Percentiles rank a stretch among this genome's conserved stretches.
These are phyloP conservation scores for Amylocarpus encephaloides DNA, from an alignment of 2,329 filamentous ascomycete species.

Conservation along the genomic window DNA sequence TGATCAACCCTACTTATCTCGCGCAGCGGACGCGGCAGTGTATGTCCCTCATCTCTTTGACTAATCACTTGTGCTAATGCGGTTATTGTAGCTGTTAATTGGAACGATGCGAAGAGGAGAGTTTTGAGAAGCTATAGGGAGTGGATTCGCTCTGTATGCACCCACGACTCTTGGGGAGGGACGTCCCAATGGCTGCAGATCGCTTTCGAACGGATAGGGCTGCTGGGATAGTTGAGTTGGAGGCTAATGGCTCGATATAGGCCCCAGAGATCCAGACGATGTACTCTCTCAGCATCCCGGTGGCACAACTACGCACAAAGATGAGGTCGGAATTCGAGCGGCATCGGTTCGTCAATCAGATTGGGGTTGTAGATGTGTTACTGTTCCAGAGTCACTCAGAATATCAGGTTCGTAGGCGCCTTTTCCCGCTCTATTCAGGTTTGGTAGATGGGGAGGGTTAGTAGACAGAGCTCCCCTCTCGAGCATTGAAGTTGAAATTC, in stretches of 20 bases:
- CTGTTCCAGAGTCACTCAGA: conserved; percentile 88
- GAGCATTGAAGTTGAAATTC: too few species aligned
- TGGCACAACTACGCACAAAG: conserved; percentile 83
- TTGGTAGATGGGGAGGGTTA: not conserved
- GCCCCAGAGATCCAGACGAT: conserved; percentile 94
- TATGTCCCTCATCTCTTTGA: conserved; percentile 39
- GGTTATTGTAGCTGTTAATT: conserved; percentile 65
- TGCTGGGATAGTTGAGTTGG: not conserved
- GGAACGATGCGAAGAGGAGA: conserved; percentile 79
- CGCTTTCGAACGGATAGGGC: not conserved
- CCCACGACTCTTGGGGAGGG: not conserved
- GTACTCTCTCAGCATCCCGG: conserved; percentile 88
- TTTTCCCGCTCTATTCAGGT: not conserved
- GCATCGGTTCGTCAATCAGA: conserved; percentile 86
- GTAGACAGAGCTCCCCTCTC: too few species aligned
- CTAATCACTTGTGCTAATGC: conserved; percentile 39
- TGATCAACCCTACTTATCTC: conserved; percentile 90
- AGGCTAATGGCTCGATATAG: conserved; percentile 41
- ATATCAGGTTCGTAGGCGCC: conserved; percentile 65
- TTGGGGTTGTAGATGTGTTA: conserved; percentile 81
- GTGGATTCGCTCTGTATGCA: conserved; percentile 89
- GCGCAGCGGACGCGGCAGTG: conserved; percentile 74
- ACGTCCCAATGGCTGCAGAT: not conserved
- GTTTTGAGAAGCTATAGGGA: conserved; percentile 86
- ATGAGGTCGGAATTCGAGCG: conserved; percentile 96